phyloP scores from a whole-genome alignment of 768 basidiomycete genomes.

The Crepidotus variabilis region DNA sequence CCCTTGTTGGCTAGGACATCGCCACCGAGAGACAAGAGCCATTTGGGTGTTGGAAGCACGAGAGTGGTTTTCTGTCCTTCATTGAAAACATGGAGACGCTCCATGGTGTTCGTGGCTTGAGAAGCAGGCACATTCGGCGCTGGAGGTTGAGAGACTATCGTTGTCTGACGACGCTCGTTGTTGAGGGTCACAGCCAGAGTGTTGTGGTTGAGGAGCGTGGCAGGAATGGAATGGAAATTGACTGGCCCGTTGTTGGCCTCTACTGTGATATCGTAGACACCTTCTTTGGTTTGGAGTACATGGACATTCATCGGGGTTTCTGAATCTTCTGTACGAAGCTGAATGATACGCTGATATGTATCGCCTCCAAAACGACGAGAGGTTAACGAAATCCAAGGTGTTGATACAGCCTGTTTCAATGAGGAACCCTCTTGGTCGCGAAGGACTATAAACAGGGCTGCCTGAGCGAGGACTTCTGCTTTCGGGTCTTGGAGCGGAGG shows the following conservation, averaged over 20 bases:
- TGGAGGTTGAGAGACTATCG: slow-evolving; percentile 70
- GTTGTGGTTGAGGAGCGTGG: slow-evolving; percentile 50
- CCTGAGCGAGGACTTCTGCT: slow-evolving; percentile 68
- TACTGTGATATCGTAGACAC: slow-evolving; percentile 53
- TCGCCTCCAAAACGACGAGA: slow-evolving; percentile 81
- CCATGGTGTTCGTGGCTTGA: slow-evolving; percentile 45
- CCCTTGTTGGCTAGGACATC: slow-evolving; percentile 58
- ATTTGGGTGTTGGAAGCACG: slow-evolving; percentile 63
- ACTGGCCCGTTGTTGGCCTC: slow-evolving; percentile 26
- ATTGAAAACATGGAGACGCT: slow-evolving; percentile 74
- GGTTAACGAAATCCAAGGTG: slow-evolving; percentile 68
- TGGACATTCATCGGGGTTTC: slow-evolving; percentile 38
- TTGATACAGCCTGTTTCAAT: slow-evolving; percentile 16
- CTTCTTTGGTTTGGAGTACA: slow-evolving; percentile 33
- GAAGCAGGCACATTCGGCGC: slow-evolving; percentile 47
- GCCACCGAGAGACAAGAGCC: slow-evolving; percentile 64
- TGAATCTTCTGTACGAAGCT: slow-evolving; percentile 55
- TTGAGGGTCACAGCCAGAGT: slow-evolving; percentile 52
- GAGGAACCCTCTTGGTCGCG: slow-evolving; percentile 44
- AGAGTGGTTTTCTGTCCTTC: slow-evolving; percentile 63
- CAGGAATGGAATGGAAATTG: slow-evolving; percentile 49
- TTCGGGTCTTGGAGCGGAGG: slow-evolving; percentile 56
- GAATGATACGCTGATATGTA: slow-evolving; percentile 55
- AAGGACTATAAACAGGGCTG: slow-evolving; percentile 71
- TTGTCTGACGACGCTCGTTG: slow-evolving; percentile 49